These are phyloP conservation scores for Lactarius hengduanensis DNA, from an alignment of 768 basidiomycete genomes.

Conservation along the genomic window DNA sequence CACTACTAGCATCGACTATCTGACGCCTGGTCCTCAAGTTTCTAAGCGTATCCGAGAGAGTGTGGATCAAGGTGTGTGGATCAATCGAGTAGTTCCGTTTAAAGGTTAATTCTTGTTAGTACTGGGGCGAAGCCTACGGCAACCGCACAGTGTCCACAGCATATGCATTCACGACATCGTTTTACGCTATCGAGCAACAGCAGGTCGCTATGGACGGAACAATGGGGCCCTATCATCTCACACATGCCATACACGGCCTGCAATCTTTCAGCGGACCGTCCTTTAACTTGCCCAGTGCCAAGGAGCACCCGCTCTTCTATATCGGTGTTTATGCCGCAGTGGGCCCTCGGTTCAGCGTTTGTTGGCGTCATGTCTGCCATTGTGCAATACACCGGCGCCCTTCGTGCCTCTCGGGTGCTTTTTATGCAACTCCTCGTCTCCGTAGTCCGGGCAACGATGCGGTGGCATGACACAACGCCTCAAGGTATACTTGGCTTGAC, in stretches of 20 bases:
- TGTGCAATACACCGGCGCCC: conserved; percentile 61
- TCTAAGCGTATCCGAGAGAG: conserved; percentile 56
- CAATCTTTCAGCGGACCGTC: conserved; percentile 3
- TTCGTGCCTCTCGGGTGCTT: conserved; percentile 38
- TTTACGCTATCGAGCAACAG: conserved; percentile 33
- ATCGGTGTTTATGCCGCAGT: conserved; percentile 65
- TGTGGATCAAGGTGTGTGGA: conserved; percentile 67
- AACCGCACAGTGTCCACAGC: conserved; percentile 17
- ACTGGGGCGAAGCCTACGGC: conserved; percentile 66
- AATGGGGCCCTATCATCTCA: conserved; percentile 31
- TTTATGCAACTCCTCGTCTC: conserved; percentile 58
- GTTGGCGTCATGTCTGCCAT: conserved; percentile 46
- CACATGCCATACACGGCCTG: conserved; percentile 24
- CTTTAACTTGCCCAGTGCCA: conserved; percentile 45
- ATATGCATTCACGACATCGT: conserved; percentile 29
- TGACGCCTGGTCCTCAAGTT: conserved; percentile 34
- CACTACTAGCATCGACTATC: background rate
- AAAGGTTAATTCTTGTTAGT: conserved; percentile 8
- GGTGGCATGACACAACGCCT: conserved; percentile 82
- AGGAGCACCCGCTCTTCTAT: conserved; percentile 67
- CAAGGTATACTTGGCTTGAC: conserved; percentile 47
- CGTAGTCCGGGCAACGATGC: conserved; percentile 80
- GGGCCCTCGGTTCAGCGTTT: conserved; percentile 48
- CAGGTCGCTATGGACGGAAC: conserved; percentile 29
- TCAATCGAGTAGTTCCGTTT: background rate